phyloP scores from a whole-genome alignment of 257 asterid genomes.

The Nicotiana paniculata region DNA sequence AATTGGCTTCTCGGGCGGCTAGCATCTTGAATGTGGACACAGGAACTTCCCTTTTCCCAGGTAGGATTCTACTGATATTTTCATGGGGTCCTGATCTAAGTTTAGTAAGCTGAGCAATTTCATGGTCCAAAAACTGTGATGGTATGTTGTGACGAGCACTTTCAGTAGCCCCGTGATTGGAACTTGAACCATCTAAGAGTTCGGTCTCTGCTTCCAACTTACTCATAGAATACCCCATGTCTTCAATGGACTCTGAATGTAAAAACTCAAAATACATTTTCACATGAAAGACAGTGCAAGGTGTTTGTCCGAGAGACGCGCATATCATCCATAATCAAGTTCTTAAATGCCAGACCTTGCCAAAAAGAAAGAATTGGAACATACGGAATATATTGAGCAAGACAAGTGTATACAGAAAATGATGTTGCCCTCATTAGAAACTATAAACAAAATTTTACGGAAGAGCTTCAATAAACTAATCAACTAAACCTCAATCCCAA shows the following conservation, averaged over 20 bases:
- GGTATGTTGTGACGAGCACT: conserved; percentile 15
- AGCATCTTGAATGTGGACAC: conserved; percentile 65
- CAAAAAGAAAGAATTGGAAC: not conserved
- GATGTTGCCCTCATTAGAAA: not conserved
- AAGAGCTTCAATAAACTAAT: not conserved
- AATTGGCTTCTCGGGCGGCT: conserved; percentile 70
- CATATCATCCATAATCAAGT: conserved; percentile 10
- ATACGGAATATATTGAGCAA: not conserved
- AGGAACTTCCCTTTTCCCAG: conserved; percentile 43
- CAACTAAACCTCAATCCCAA: conserved; percentile 1
- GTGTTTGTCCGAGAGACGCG: not conserved
- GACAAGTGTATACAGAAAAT: not conserved
- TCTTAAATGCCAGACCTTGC: conserved; percentile 15
- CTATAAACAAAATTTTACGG: not conserved
- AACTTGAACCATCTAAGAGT: conserved; percentile 39
- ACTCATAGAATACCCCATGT: conserved; percentile 72
- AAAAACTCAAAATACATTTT: conserved; percentile 16
- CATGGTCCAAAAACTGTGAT: conserved; percentile 34
- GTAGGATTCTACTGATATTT: conserved; percentile 29
- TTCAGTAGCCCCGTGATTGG: conserved; percentile 21
- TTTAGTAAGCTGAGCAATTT: conserved; percentile 67
- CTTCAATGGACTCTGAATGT: conserved; percentile 17
- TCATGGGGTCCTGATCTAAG: conserved; percentile 62
- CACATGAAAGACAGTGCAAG: not conserved
- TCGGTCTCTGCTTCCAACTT: conserved; percentile 49